Conservation (phyloP, 768 basidiomycete genomes). For the Trametes coccinea region DNA sequence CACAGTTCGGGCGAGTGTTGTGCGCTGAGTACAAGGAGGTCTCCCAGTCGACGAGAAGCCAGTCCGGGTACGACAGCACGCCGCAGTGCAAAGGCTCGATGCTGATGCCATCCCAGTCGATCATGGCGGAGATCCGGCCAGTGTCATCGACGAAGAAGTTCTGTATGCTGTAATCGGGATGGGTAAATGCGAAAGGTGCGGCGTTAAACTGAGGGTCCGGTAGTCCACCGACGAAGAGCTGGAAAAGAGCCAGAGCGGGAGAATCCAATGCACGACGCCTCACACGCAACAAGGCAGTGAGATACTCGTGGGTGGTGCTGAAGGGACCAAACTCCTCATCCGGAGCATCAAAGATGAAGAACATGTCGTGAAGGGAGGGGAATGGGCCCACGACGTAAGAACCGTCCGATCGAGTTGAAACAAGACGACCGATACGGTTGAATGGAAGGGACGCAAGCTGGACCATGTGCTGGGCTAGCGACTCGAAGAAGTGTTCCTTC, state of each 20-base stretch:
- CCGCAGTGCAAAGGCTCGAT: not conserved
- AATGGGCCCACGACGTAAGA: not conserved
- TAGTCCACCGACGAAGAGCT: not conserved
- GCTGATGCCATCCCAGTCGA: conserved; percentile 7
- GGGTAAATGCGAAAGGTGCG: conserved; percentile 5
- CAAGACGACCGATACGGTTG: not conserved
- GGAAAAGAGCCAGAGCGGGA: too few relatives aligned
- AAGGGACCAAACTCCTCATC: not conserved
- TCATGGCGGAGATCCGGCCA: not conserved
- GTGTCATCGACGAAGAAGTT: conserved; percentile 14
- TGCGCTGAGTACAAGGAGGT: too few relatives aligned
- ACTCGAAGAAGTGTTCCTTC: not conserved
- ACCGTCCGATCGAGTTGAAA: not conserved
- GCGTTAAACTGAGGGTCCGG: not conserved
- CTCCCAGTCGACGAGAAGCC: too few relatives aligned
- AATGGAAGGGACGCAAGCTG: not conserved
- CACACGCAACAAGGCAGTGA: not conserved
- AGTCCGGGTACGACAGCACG: not conserved
- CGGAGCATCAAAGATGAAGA: not conserved
- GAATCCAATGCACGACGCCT: too few relatives aligned
- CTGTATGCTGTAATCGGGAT: conserved; percentile 7
- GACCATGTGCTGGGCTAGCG: not conserved
- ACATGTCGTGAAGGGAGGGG: not conserved
- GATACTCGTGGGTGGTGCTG: not conserved
- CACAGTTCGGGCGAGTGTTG: too few relatives aligned